Evolutionary conservation across 352 stramenopile genomes (phyloP).

Genomic region (Aphanomyces invadans): DNA sequence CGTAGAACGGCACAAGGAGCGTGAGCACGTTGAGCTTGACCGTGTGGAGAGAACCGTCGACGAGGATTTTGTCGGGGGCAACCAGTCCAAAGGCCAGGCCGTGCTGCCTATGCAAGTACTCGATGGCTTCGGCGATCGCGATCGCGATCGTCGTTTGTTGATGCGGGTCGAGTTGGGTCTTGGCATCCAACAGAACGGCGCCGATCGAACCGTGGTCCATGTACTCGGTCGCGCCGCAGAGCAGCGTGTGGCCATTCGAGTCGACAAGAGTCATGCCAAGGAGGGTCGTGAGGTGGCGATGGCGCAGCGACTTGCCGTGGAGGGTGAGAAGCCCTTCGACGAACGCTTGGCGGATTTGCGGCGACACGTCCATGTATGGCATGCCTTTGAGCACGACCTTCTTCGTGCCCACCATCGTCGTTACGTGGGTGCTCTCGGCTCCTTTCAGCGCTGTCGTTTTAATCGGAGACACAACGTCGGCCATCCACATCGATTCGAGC

Average conservation of each 20-base stretch:
- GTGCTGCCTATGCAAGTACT: conserved; percentile 9
- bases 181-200: conserved; percentile 15
- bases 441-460: conserved; percentile 18
- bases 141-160: neutral
- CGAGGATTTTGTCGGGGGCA: conserved; percentile 8
- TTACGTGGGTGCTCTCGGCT: neutral
- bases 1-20: neutral
- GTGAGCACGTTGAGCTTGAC: conserved; percentile 18
- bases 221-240: conserved; percentile 16
- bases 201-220: conserved; percentile 11
- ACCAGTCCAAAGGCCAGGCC: neutral
- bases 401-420: neutral
- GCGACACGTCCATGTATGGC: neutral
- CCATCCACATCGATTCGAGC: conserved; percentile 15
- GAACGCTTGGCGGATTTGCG: neutral
- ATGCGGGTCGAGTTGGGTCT: neutral
- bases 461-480: neutral
- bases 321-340: neutral
- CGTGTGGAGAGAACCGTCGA: neutral
- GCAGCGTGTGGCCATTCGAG: neutral
- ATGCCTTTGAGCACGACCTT: conserved; percentile 22
- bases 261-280: conserved; percentile 14
- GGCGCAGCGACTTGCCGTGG: neutral
- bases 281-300: conserved; percentile 13
- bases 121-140: neutral